These are phyloP conservation scores for Eucalyptus paniculata DNA, from an alignment of 345 rosid species.

Conservation along the genomic window DNA sequence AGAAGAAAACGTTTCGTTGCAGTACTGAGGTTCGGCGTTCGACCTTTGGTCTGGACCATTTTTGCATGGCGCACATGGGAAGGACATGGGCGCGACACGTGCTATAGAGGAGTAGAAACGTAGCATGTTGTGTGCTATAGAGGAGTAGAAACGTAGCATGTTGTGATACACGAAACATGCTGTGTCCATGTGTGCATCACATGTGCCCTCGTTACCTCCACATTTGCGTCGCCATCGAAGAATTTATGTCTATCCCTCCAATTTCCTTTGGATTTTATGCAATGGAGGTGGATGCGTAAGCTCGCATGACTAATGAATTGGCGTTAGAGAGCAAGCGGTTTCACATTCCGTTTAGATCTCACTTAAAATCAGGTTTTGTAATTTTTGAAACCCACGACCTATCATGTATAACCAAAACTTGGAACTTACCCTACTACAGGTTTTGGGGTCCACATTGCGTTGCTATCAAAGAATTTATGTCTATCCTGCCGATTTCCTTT, in stretches of 20 bases:
- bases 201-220: not conserved
- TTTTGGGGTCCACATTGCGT: too few relatives aligned
- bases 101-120: not conserved
- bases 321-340: accelerated
- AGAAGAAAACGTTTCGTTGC: not conserved
- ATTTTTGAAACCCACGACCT: too few relatives aligned
- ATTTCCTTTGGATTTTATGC: not conserved
- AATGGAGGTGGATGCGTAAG: not conserved
- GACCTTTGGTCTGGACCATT: not conserved
- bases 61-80: not conserved
- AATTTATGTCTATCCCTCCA: not conserved
- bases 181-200: not conserved
- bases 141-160: not conserved
- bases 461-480: not conserved
- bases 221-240: not conserved
- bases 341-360: too few relatives aligned
- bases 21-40: not conserved
- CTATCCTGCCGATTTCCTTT: not conserved
- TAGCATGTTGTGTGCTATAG: not conserved
- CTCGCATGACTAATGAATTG: too few relatives aligned
- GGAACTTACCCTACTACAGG: too few relatives aligned
- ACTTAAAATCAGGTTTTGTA: too few relatives aligned
- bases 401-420: too few relatives aligned
- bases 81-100: not conserved
- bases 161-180: not conserved